phyloP scores from a whole-genome alignment of 2,329 filamentous ascomycete genomes.

The Rosellinia necatrix region DNA sequence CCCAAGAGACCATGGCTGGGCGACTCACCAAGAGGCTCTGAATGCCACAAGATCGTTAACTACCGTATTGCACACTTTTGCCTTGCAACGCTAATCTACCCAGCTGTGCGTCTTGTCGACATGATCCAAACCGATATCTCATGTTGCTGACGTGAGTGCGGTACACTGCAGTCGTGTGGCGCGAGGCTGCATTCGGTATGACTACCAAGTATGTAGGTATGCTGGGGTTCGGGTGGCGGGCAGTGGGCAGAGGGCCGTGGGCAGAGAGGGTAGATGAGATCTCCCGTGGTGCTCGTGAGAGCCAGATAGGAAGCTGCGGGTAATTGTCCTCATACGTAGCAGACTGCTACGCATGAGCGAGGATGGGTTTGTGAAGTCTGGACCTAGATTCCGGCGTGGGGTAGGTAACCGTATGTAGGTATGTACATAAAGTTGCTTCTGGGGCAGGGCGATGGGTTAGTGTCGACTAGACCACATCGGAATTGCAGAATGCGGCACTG shows the following conservation, averaged over 20 bases:
- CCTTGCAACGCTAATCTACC: slow-evolving; percentile 3
- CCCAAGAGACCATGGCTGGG: slow-evolving; percentile 11
- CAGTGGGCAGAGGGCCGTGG: too few relatives aligned
- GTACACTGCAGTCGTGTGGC: slow-evolving; percentile 17
- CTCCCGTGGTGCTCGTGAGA: too few relatives aligned
- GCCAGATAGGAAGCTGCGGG: too few relatives aligned
- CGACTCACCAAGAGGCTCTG: slow-evolving; percentile 24
- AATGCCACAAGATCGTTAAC: slow-evolving; percentile 16
- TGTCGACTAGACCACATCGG: slow-evolving; percentile 7
- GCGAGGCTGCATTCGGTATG: slow-evolving; percentile 5
- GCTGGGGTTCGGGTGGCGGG: too few relatives aligned
- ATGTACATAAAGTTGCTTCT: slow-evolving; percentile 9
- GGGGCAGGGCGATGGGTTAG: not conserved
- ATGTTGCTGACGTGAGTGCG: slow-evolving; percentile 27
- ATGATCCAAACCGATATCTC: slow-evolving; percentile 21
- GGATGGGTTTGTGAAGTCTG: too few relatives aligned
- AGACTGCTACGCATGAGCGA: too few relatives aligned
- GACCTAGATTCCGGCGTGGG: too few relatives aligned
- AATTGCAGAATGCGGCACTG: slow-evolving; percentile 28
- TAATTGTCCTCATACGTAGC: too few relatives aligned
- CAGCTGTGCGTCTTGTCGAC: too few relatives aligned
- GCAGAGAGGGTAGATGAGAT: too few relatives aligned
- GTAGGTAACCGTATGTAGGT: too few relatives aligned
- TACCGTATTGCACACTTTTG: not conserved
- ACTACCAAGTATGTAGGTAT: too few relatives aligned